Conservation (phyloP, 2,329 filamentous ascomycete species). For the Exophiala spinifera region DNA sequence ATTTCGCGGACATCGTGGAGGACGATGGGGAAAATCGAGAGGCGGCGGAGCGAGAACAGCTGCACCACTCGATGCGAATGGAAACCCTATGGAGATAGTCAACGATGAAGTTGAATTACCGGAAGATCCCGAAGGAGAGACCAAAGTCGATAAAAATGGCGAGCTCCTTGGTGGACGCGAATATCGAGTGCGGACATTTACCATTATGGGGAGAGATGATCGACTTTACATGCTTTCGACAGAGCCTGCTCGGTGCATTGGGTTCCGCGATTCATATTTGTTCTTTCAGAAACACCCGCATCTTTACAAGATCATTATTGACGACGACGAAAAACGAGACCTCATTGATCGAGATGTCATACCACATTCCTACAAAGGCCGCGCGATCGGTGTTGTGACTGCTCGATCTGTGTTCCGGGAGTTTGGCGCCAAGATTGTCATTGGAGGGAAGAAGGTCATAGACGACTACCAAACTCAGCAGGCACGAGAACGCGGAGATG, state of each 20-base stretch:
- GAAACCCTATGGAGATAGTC: conserved; percentile 83
- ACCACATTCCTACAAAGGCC: conserved; percentile 96
- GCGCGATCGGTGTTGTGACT: conserved; percentile 93
- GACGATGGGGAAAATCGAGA: conserved; percentile 70
- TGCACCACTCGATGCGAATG: conserved; percentile 88
- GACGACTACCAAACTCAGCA: conserved; percentile 87
- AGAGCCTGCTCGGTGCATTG: conserved; percentile 91
- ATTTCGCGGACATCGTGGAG: conserved; percentile 57
- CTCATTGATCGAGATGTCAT: conserved; percentile 94
- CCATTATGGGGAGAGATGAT: conserved; percentile 75
- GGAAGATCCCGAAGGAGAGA: conserved; percentile 82
- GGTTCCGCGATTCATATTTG: conserved; percentile 95
- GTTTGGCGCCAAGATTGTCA: conserved; percentile 90
- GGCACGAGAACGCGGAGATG: conserved; percentile 70
- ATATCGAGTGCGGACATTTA: conserved; percentile 94
- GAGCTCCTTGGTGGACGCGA: conserved; percentile 79
- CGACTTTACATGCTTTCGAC: conserved; percentile 98
- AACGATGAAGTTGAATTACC: conserved; percentile 89
- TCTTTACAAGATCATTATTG: conserved; percentile 96
- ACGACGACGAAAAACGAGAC: conserved; percentile 94
- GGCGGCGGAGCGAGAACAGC: conserved; percentile 72
- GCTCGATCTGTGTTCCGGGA: conserved; percentile 95
- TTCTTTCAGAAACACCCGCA: conserved; percentile 98
- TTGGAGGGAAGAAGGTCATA: conserved; percentile 78
- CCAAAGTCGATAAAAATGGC: conserved; percentile 88